Percentiles rank a stretch among this genome's conserved stretches.
These are phyloP conservation scores for Lentinula sp. DNA, from an alignment of 768 basidiomycete genomes.

Conservation along the genomic window DNA sequence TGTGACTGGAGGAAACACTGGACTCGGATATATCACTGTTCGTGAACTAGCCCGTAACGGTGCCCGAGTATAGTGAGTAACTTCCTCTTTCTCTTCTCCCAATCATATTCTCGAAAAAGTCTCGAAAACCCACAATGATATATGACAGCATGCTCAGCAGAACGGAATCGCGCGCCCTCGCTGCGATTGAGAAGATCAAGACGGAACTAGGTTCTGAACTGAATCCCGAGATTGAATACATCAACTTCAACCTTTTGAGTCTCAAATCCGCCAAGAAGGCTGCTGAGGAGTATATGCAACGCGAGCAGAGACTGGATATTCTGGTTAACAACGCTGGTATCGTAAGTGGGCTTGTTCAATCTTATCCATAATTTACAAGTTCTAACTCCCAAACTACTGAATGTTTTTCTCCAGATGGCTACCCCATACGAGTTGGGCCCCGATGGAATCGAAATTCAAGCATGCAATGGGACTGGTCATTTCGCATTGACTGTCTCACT, in stretches of 20 bases:
- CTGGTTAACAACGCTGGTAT: conserved; percentile 10
- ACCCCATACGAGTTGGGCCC: conserved; percentile 5
- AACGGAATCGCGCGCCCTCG: conserved; percentile 1
- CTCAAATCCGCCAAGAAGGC: conserved; percentile 5
- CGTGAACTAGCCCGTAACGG: conserved; percentile 8
- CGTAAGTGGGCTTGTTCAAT: not conserved
- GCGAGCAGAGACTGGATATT: conserved; percentile 8
- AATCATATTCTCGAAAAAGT: not conserved
- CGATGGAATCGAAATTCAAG: conserved; percentile 8
- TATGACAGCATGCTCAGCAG: not conserved
- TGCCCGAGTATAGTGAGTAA: conserved; percentile 7
- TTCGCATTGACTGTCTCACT: conserved; percentile 7
- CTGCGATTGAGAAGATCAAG: conserved; percentile 7
- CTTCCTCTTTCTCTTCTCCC: too few relatives aligned
- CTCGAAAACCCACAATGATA: not conserved
- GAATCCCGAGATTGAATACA: not conserved
- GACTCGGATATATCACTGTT: conserved; percentile 6
- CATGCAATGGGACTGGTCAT: conserved; percentile 6
- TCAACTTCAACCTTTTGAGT: conserved; percentile 6
- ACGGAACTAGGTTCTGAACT: not conserved
- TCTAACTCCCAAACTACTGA: not conserved
- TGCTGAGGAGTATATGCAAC: conserved; percentile 5
- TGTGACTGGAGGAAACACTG: conserved; percentile 10
- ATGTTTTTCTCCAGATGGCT: not conserved
- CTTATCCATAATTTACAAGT: not conserved